phyloP scores from a whole-genome alignment of 768 basidiomycete genomes.

The Leccinum barrowsii region DNA sequence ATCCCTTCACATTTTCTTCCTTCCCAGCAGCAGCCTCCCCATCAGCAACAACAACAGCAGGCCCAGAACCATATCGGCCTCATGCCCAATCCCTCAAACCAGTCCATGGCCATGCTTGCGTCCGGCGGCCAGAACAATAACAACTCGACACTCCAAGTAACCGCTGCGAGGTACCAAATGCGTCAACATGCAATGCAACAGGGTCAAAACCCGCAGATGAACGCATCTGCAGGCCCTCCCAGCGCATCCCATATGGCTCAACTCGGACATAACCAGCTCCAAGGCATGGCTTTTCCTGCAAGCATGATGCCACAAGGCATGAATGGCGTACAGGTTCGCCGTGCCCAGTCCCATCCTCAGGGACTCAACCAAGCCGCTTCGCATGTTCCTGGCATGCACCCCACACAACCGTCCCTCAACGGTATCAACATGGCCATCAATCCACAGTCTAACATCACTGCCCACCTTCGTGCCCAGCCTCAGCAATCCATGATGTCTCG shows the following conservation, averaged over 20 bases:
- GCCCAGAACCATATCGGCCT: slow-evolving; percentile 34
- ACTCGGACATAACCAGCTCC: slow-evolving; percentile 37
- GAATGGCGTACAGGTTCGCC: slow-evolving; percentile 40
- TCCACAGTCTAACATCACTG: slow-evolving; percentile 39
- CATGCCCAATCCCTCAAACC: slow-evolving; percentile 33
- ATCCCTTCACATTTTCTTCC: slow-evolving; percentile 33
- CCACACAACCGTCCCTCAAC: slow-evolving; percentile 33
- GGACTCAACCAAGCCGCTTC: slow-evolving; percentile 37
- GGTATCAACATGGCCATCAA: slow-evolving; percentile 45
- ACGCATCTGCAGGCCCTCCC: slow-evolving; percentile 26
- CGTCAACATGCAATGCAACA: slow-evolving; percentile 38
- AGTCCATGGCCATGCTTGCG: slow-evolving; percentile 39
- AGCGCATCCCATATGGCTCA: slow-evolving; percentile 27
- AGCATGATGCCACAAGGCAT: slow-evolving; percentile 40
- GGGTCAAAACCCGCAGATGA: slow-evolving; percentile 35
- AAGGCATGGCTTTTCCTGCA: slow-evolving; percentile 40
- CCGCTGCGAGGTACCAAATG: slow-evolving; percentile 29
- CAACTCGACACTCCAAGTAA: slow-evolving; percentile 22
- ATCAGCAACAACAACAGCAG: slow-evolving; percentile 35
- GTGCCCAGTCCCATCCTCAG: slow-evolving; percentile 58
- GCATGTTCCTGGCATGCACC: slow-evolving; percentile 36
- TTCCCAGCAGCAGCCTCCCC: slow-evolving; percentile 36
- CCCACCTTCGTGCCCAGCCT: slow-evolving; percentile 34
- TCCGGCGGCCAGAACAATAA: slow-evolving; percentile 25
- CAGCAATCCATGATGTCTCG: slow-evolving; percentile 34